These are phyloP conservation scores for Saccharomyces hybrid DNA, from an alignment of 1,139 yeast genomes.

Conservation along the genomic window DNA sequence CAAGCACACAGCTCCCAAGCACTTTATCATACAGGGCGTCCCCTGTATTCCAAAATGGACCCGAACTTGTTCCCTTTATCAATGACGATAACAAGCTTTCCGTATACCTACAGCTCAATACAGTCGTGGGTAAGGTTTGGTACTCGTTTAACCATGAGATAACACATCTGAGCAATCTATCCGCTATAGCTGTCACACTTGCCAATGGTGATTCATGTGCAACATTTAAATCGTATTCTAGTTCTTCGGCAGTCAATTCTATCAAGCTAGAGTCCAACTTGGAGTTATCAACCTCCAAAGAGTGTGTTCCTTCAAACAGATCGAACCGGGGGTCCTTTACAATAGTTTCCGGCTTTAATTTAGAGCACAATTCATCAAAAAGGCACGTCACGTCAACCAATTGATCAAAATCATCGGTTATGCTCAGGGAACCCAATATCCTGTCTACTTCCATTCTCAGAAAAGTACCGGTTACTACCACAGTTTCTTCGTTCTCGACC, in stretches of 20 bases:
- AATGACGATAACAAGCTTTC: conserved; percentile 28
- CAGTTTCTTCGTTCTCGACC: not conserved
- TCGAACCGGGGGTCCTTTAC: conserved; percentile 49
- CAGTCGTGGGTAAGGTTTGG: conserved; percentile 50
- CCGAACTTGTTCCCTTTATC: not conserved
- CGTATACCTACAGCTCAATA: conserved; percentile 58
- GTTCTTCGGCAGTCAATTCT: conserved; percentile 36
- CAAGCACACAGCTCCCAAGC: conserved; percentile 42
- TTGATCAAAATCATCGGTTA: conserved; percentile 10
- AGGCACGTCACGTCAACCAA: conserved; percentile 41
- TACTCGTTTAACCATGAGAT: conserved; percentile 59
- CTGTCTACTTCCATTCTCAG: not conserved
- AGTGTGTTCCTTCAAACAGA: conserved; percentile 66
- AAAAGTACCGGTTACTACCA: not conserved
- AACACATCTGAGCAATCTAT: conserved; percentile 39
- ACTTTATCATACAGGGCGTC: conserved; percentile 40
- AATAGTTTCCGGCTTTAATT: conserved; percentile 38
- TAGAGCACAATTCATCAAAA: conserved; percentile 33
- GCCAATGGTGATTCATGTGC: conserved; percentile 30
- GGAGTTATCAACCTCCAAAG: conserved; percentile 57
- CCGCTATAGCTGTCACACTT: conserved; percentile 42
- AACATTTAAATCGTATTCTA: conserved; percentile 22
- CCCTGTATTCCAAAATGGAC: conserved; percentile 15
- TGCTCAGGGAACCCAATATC: conserved; percentile 1
- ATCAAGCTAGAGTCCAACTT: conserved; percentile 59